Base-by-base conservation (phyloP, 2,329 filamentous ascomycete species). In the Fusarium sarcochroum region DNA sequence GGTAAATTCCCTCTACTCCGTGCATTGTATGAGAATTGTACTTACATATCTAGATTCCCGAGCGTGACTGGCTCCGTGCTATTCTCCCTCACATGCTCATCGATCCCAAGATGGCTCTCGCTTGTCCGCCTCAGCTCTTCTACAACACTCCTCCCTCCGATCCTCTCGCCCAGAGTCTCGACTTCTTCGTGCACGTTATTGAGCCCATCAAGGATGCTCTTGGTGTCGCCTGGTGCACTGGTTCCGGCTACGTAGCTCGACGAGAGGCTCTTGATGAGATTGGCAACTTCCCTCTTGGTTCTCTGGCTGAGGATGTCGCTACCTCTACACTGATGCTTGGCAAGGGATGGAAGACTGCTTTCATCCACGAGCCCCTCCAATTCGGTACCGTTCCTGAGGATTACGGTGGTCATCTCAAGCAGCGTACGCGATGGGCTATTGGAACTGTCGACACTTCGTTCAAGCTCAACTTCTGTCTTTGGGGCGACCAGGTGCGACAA, bases 151-250 rank as follows among this genome's bases (percentile, higher is more conserved):
- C 88, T 7, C 77, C 77, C 0, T 84, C 84, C 7, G 89, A 90
- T 54, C 86, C 87, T 15, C 82, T 90, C 8, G 82, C 83, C 2
- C 87, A 89, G 73, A 85, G 82, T 73, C 81, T 89, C 42, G 84
- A 88, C 70, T 84, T 85, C 64, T 89, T 89, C 73, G 85, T 87
- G 11, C 85, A 88, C 73, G 76, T 84, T 30, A 82, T 83, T 38
- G 82, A 84, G 73, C 82, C 82, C 32, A 83, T 84, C 76, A 84
- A 84, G 78, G 82, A 84, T 59, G 72, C 82, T n/a, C 76, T 84
- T 44, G 81, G 84, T 49, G 85, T 87, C 6, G 87, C 87, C n/a
- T 88, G 87, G 84, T 89, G 87, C 69, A 88, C 86, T n/a, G 88
- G 89, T 6, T 90, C 88, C 7, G 89, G 89, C 8, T 90, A 89